A percentile compares a stretch with the other conserved stretches of the same genome.
These are phyloP conservation scores for Paraglomus occultum DNA, from an alignment of 192 early-diverging fungal genomes.

Conservation along the genomic window DNA sequence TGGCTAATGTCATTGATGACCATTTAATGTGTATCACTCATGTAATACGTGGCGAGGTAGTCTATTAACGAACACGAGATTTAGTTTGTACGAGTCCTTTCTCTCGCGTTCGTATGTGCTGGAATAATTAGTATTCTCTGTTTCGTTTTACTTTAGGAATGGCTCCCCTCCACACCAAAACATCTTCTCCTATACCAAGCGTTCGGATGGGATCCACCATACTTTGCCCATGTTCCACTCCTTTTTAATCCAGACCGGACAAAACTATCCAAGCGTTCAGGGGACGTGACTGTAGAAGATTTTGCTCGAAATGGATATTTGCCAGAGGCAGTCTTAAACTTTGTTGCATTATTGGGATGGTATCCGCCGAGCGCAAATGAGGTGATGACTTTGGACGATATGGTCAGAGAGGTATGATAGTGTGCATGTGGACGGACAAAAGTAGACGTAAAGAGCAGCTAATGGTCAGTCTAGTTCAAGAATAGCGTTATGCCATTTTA, in stretches of 20 bases:
- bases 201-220: slow-evolving; percentile 75
- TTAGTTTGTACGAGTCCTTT: too few relatives aligned
- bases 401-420: slow-evolving; percentile 48
- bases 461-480: too few relatives aligned
- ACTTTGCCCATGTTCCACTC: slow-evolving; percentile 86
- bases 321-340: slow-evolving; percentile 84
- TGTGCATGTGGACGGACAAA: too few relatives aligned
- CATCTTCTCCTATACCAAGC: slow-evolving; percentile 82
- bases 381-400: slow-evolving; percentile 61
- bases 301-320: slow-evolving; percentile 77
- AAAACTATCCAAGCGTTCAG: slow-evolving; percentile 90
- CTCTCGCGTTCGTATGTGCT: background rate
- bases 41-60: slow-evolving; percentile 83
- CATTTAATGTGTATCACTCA: slow-evolving; percentile 89
- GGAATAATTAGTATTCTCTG: slow-evolving; percentile 15
- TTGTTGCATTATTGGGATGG: slow-evolving; percentile 86
- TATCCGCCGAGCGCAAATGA: slow-evolving; percentile 58
- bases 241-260: slow-evolving; percentile 77
- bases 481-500: too few relatives aligned
- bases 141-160: slow-evolving; percentile 59
- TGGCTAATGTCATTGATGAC: slow-evolving; percentile 95
- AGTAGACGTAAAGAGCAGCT: too few relatives aligned
- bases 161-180: slow-evolving; percentile 92
- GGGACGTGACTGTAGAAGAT: slow-evolving; percentile 71
- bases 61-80: background rate